Evolutionary conservation across 2,329 filamentous ascomycete species (phyloP).

Genomic region (Paramyrothecium sp.): DNA sequence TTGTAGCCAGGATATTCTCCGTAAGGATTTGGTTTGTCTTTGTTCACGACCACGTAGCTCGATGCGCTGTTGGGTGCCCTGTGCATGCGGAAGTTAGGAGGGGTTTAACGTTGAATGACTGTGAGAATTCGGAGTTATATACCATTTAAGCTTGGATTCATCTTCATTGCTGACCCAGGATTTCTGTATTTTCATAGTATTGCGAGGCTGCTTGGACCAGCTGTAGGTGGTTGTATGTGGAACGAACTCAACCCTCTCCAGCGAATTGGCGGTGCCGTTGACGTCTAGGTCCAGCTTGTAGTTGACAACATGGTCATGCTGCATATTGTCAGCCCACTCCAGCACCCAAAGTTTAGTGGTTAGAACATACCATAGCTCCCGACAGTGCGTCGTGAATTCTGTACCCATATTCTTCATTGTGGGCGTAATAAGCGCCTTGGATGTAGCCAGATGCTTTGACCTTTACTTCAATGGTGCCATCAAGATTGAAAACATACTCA

Average conservation of each 20-base stretch:
- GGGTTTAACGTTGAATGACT: constrained; percentile 21
- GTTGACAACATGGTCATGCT: constrained; percentile 54
- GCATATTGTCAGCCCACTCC: not conserved
- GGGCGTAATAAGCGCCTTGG: constrained; percentile 43
- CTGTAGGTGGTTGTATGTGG: constrained; percentile 35
- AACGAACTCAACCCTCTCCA: constrained; percentile 33
- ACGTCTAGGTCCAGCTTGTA: constrained; percentile 56
- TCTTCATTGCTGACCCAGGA: constrained; percentile 41
- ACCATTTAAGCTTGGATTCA: constrained; percentile 45
- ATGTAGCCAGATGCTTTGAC: constrained; percentile 55
- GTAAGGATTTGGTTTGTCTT: constrained; percentile 43
- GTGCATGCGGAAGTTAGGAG: not conserved
- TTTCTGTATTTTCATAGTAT: constrained; percentile 50
- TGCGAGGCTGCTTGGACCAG: constrained; percentile 46
- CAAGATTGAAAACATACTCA: constrained; percentile 48
- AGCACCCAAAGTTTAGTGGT: not conserved
- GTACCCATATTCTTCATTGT: constrained; percentile 48
- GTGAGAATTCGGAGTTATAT: constrained; percentile 42
- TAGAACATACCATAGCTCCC: constrained; percentile 35
- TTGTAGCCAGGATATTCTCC: constrained; percentile 49
- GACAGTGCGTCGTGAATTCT: constrained; percentile 45
- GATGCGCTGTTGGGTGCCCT: constrained; percentile 1
- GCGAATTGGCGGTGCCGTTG: constrained; percentile 43
- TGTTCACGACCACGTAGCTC: constrained; percentile 44
- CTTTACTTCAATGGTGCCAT: constrained; percentile 50